Evolutionary conservation across 495 filamentous ascomycete species (phyloP), one percentile per base, ranked within the genome.

Genomic region (Penicillium cosmopolitanum): DNA sequence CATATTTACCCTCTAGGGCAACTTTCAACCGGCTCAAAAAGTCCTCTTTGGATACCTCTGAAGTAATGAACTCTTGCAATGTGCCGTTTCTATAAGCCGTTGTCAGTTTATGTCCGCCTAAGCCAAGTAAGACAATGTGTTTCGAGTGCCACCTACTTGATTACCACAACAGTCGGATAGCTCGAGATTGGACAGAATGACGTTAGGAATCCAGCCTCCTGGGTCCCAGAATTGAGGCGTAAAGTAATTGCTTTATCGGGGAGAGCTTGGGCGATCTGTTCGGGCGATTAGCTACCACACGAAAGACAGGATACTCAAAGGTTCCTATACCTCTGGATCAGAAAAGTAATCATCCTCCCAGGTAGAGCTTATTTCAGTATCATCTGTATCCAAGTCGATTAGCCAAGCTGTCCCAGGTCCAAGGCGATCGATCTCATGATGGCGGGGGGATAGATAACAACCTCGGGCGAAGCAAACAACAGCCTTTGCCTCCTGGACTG

Each of bases 311-410:
- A n/a, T n/a, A 9, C 11, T 44, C 23, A 9, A 36, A 13, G 12
- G 9, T 19, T 43, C 9, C 21, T 62, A 59, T 72, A 91, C 89
- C 54, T 84, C 77, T 12, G 82, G 74, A 60, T 87, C 84, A 13
- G 71, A 67, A 16, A 96, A 82, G 66, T 87, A 92, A 16, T 89
- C 85, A 40, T 86, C 66, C 70, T 97, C 90, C 94, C 94, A 98
- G 58, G 68, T 69, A 47, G 72, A 65, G 70, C 89, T 92, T 65
- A 88, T 84, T 46, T 84, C 70, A 16, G 77, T 76, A 44, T 84
- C 83, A 69, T 96, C 92, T 89, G 63, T 16, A 62, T 44, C 25
- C 28, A 31, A 31, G 35, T 53, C 16, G 33, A 51, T 51, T 48
- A 48, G 46, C 28, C 8, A 43, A 51, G 48, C 66, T 57, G 69